Evolutionary conservation across 805 yeast species (phyloP), one percentile per base, ranked within the genome.

Genomic region (Barnettozyma wickerhamii): DNA sequence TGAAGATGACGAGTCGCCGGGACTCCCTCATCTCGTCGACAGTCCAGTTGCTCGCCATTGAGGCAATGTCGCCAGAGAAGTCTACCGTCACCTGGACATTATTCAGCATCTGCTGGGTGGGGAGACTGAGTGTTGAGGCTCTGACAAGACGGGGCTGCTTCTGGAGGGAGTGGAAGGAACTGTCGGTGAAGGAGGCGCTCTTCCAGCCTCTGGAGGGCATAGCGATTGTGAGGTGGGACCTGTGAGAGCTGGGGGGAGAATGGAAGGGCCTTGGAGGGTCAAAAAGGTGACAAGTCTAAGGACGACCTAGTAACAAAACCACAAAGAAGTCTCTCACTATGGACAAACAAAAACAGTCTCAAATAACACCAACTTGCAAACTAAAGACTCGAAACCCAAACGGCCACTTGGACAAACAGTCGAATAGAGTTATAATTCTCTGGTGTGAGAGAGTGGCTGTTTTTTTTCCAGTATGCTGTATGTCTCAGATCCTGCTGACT

Each of bases 1-100:
- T 58, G 49, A 77, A 70, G 28, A 60, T 55, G 4, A 79, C 79
- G 33, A 79, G 62, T 31, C 84, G 58, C 38, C 84, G 60, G 28
- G 66, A 63, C 12, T 54, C 51, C 17, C 51, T 48, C 27, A 58
- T 49, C 46, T 78, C 84, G 28, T 64, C 67, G 5, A 52, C 51
- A 1, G 72, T 59, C 83, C 84, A 79, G 48, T 63, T 52, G 29
- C 55, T 53, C 1, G 71, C 60, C 68, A 75, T 65, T 2, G 46
- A 19, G 4, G 35, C 26, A 4, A 51, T 24, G 18, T 49, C 51
- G 6, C 50, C 54, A 7, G 31, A 35, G 21, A 49, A 46, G 3
- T 47, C 46, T 0, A 51, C 23, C 0, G 52, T 45, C 2, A 46
- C 54, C 23, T 46, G 53, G 4, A 49, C 49, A 15, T 45, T 43